A percentile compares a stretch with the other conserved stretches of the same genome.
phyloP scores from a whole-genome alignment of 2,329 filamentous ascomycete species.

The Nemania diffusa region DNA sequence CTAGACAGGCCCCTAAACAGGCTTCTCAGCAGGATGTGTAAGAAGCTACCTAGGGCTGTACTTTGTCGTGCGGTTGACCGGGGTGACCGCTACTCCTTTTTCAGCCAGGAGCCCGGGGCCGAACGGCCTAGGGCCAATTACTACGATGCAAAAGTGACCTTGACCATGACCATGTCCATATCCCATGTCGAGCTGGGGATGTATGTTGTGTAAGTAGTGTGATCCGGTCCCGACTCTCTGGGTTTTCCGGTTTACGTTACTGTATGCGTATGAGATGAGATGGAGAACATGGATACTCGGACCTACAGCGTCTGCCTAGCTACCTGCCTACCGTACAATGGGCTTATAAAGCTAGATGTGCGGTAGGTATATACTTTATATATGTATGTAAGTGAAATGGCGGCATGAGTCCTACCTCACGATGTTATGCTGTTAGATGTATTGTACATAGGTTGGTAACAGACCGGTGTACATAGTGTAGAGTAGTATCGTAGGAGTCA shows the following conservation, averaged over 20 bases:
- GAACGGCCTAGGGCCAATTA: neutral
- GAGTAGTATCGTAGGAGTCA: neutral
- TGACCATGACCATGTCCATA: neutral
- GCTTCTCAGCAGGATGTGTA: neutral
- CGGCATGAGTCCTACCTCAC: no score
- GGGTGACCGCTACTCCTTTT: constrained; percentile 1
- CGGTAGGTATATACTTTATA: neutral
- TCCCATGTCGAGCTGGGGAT: neutral
- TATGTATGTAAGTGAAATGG: neutral
- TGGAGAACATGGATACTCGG: neutral
- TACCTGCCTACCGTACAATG: no score
- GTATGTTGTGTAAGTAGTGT: neutral
- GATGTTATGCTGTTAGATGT: neutral
- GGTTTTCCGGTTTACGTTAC: neutral
- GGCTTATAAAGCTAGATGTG: no score
- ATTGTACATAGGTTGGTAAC: neutral
- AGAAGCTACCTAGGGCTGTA: neutral
- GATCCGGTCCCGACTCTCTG: neutral
- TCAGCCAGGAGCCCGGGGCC: constrained; percentile 5
- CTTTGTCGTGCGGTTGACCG: neutral
- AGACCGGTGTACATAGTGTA: neutral
- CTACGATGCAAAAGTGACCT: neutral
- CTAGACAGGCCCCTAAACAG: neutral
- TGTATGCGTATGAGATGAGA: neutral
- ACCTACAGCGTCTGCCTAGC: neutral